Evolutionary conservation across 306 rosid species (phyloP).

Genomic region (Abrus precatorius): DNA sequence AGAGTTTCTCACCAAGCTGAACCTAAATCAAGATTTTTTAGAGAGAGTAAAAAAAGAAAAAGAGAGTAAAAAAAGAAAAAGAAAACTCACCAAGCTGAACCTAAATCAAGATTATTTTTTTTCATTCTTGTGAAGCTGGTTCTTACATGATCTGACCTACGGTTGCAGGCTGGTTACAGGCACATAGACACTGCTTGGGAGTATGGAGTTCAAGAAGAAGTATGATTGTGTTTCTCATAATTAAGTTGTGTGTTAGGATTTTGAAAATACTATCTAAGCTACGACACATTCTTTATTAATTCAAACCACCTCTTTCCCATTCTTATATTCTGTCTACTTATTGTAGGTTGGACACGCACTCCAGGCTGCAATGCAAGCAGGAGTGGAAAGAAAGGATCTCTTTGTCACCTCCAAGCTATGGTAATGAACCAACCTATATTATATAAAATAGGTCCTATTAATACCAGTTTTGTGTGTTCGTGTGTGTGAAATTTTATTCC

Average conservation of each 20-base stretch:
- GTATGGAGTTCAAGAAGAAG: slow-evolving; percentile 70
- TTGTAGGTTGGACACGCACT: slow-evolving; percentile 65
- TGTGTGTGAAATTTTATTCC: neutral
- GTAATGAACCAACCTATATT: slow-evolving; percentile 30
- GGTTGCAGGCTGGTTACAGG: slow-evolving; percentile 64
- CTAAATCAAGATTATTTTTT: neutral
- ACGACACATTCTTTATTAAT: neutral
- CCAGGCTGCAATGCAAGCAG: slow-evolving; percentile 65
- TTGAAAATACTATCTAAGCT: no score
- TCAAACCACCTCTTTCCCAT: neutral
- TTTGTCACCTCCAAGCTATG: slow-evolving; percentile 68
- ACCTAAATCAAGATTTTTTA: no score
- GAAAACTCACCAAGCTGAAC: neutral
- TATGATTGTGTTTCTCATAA: slow-evolving; percentile 6
- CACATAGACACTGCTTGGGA: slow-evolving; percentile 66
- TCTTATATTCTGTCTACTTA: slow-evolving; percentile 23
- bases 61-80: no score
- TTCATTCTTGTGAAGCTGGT: neutral
- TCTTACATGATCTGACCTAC: slow-evolving; percentile 4
- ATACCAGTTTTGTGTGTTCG: neutral
- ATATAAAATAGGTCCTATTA: no score
- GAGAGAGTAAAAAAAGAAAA: no score
- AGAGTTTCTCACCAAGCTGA: neutral
- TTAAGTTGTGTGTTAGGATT: no score
- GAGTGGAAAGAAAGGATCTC: slow-evolving; percentile 66